These are phyloP conservation scores for Yamadazyma kitorensis DNA, from an alignment of 805 yeast species.

Conservation along the genomic window DNA sequence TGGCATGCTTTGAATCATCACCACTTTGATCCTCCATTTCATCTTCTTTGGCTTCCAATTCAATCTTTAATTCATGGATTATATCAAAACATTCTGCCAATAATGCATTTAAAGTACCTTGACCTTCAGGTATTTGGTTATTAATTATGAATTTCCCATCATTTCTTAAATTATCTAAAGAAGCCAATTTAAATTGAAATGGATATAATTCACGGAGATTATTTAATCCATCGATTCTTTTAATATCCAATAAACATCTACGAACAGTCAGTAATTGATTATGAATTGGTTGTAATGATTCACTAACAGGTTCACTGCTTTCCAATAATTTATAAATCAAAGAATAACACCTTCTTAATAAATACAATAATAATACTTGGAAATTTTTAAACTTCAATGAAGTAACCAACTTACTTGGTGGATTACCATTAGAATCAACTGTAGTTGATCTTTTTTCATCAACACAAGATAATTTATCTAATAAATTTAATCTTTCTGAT, in stretches of 20 bases:
- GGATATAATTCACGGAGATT: constrained; percentile 91
- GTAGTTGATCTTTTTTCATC: constrained; percentile 54
- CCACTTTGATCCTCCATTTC: constrained; percentile 16
- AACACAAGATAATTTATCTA: neutral
- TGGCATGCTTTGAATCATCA: constrained; percentile 4
- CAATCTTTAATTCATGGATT: constrained; percentile 84
- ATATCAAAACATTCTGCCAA: constrained; percentile 94
- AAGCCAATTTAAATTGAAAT: constrained; percentile 89
- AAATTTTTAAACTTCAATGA: constrained; percentile 29
- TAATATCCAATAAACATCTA: constrained; percentile 83
- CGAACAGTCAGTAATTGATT: constrained; percentile 91
- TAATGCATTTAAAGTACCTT: constrained; percentile 88
- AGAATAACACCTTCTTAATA: constrained; percentile 88
- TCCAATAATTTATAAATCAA: constrained; percentile 85
- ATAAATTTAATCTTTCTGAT: constrained; percentile 53
- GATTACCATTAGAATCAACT: constrained; percentile 7
- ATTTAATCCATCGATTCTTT: constrained; percentile 88
- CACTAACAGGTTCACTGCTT: constrained; percentile 93
- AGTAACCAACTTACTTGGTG: constrained; percentile 9
- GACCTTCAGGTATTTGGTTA: constrained; percentile 95
- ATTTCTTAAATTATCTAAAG: constrained; percentile 77
- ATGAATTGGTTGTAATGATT: constrained; percentile 88
- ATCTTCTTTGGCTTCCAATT: constrained; percentile 63
- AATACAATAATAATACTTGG: constrained; percentile 58
- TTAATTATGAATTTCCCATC: constrained; percentile 93